phyloP scores from a whole-genome alignment of 2,329 filamentous ascomycete genomes.

The Pseudogymnoascus verrucosus region DNA sequence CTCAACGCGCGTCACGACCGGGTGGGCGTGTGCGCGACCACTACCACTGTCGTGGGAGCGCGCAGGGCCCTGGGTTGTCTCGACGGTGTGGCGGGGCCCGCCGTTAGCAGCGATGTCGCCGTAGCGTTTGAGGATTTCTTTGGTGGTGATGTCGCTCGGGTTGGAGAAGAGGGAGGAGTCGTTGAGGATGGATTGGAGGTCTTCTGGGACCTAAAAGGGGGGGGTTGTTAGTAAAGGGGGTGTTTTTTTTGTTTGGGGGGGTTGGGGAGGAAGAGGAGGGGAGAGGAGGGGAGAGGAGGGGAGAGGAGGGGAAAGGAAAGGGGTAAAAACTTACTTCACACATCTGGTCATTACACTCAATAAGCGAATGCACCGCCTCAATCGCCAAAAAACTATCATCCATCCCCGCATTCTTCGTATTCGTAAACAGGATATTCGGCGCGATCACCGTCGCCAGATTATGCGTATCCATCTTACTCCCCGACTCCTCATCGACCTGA shows the following conservation, averaged over 20 bases:
- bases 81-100: constrained; percentile 50
- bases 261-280: too few species aligned
- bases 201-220: constrained; percentile 70
- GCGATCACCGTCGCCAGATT: constrained; percentile 97
- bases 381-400: constrained; percentile 93
- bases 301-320: neutral
- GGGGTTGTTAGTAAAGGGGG: too few species aligned
- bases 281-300: too few species aligned
- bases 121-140: constrained; percentile 92
- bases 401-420: constrained; percentile 55
- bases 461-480: constrained; percentile 98
- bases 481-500: constrained; percentile 91
- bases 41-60: constrained; percentile 42
- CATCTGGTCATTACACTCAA: constrained; percentile 91
- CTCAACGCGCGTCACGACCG: constrained; percentile 63
- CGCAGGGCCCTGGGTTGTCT: constrained; percentile 35
- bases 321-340: constrained; percentile 68
- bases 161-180: constrained; percentile 77
- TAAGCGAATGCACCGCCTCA: constrained; percentile 82
- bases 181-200: constrained; percentile 76
- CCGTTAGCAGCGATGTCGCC: constrained; percentile 58
- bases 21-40: constrained; percentile 36
- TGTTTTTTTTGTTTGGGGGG: neutral
- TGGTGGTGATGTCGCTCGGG: constrained; percentile 82
- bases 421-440: constrained; percentile 81